phyloP scores from a whole-genome alignment of 371 early-diverging fungal genomes.

The Phascolomyces articulosus region DNA sequence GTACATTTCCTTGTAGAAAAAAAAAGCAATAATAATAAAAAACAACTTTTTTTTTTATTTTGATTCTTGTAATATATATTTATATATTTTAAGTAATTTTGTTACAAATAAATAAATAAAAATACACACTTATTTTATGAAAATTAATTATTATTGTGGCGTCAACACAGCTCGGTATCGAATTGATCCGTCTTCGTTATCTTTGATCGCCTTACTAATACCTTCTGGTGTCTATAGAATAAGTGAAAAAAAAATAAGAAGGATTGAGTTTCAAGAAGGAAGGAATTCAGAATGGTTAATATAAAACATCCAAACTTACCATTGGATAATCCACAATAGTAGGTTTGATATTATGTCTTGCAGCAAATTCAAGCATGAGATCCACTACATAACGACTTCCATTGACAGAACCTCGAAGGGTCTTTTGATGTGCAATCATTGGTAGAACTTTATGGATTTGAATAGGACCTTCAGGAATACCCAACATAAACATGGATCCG shows the following conservation, averaged over 20 bases:
- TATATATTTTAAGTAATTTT: background rate
- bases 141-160: background rate
- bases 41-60: background rate
- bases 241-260: background rate
- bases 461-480: conserved; percentile 43
- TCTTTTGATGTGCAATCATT: conserved; percentile 30
- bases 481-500: conserved; percentile 57
- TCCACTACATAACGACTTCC: conserved; percentile 44
- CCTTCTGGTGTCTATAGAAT: conserved; percentile 29
- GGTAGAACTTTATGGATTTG: conserved; percentile 20
- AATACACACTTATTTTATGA: too few species aligned
- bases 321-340: conserved; percentile 44
- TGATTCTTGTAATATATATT: background rate
- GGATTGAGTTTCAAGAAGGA: too few species aligned
- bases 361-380: conserved; percentile 57
- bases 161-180: conserved; percentile 42
- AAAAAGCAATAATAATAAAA: too few species aligned
- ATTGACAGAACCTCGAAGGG: conserved; percentile 41
- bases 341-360: conserved; percentile 52
- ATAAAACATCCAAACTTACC: too few species aligned
- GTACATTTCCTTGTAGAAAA: conserved; percentile 41
- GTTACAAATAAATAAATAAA: too few species aligned
- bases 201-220: conserved; percentile 25
- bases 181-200: conserved; percentile 23
- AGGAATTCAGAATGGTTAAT: too few species aligned